These are phyloP conservation scores for Vanderwaltozyma tropicalis DNA, from an alignment of 805 yeast genomes.

Conservation along the genomic window DNA sequence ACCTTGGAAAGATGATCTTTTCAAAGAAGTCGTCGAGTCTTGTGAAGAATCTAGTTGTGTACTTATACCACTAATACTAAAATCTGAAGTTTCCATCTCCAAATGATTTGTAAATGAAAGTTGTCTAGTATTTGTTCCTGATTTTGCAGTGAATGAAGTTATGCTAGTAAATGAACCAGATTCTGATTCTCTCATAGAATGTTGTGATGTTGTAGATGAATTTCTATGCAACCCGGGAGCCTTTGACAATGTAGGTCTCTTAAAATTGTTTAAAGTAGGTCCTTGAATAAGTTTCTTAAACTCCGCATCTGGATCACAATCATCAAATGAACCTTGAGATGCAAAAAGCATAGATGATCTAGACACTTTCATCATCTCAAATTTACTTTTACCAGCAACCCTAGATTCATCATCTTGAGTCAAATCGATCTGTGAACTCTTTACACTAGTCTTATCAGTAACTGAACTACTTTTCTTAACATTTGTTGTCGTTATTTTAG, in stretches of 20 bases:
- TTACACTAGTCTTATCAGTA: too few species aligned
- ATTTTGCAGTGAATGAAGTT: constrained; percentile 1
- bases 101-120: constrained; percentile 7
- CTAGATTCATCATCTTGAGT: too few species aligned
- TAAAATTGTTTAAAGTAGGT: constrained; percentile 20
- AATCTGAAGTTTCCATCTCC: not conserved
- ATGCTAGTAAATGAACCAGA: not conserved
- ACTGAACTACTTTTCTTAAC: too few species aligned
- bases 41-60: not conserved
- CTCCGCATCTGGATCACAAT: constrained; percentile 21
- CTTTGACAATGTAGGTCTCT: constrained; percentile 4
- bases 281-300: constrained; percentile 11
- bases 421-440: too few species aligned
- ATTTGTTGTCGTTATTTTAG: too few species aligned
- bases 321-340: constrained; percentile 28
- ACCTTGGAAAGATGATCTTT: constrained; percentile 11
- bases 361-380: not conserved
- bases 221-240: not conserved
- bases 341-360: constrained; percentile 6
- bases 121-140: constrained; percentile 6
- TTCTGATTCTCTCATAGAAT: not conserved
- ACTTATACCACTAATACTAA: too few species aligned
- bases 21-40: not conserved
- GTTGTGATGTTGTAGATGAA: constrained; percentile 1
- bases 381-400: not conserved